Evolutionary conservation across 1,284 basidiomycete species (phyloP).

Genomic region (Phellopilus nigrolimitatus): DNA sequence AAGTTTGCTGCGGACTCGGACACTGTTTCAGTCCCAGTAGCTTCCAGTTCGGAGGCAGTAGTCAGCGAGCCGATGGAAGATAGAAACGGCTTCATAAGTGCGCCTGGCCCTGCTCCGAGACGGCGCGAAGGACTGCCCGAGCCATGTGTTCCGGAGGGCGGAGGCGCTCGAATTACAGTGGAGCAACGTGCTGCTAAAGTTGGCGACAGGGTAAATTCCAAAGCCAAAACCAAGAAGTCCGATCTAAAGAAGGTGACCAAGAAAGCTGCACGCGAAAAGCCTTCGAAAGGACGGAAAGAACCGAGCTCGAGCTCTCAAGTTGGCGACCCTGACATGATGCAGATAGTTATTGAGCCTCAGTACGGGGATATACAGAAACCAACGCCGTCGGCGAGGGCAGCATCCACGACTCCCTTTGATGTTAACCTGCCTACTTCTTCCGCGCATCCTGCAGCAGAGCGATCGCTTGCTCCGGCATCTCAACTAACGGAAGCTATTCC

Average conservation of each 20-base stretch:
- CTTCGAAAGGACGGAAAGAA: neutral
- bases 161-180: neutral
- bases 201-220: neutral
- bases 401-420: neutral
- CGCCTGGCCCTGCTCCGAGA: neutral
- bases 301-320: neutral
- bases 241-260: neutral
- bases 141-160: neutral
- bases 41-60: neutral
- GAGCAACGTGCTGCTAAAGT: neutral
- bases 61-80: neutral
- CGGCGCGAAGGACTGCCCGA: neutral
- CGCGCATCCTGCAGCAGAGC: neutral
- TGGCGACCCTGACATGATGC: neutral
- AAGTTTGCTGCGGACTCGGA: slow-evolving; percentile 1
- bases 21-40: too few species aligned
- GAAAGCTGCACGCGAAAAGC: neutral
- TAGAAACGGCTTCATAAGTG: neutral
- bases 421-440: neutral
- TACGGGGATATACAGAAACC: neutral
- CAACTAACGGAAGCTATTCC: neutral
- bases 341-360: neutral
- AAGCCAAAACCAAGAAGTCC: neutral
- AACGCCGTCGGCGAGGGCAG: neutral
- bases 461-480: neutral